Percentiles rank a stretch among this genome's conserved stretches.
phyloP scores from a whole-genome alignment of 352 stramenopile species.

The Phytophthora sansomeana region DNA sequence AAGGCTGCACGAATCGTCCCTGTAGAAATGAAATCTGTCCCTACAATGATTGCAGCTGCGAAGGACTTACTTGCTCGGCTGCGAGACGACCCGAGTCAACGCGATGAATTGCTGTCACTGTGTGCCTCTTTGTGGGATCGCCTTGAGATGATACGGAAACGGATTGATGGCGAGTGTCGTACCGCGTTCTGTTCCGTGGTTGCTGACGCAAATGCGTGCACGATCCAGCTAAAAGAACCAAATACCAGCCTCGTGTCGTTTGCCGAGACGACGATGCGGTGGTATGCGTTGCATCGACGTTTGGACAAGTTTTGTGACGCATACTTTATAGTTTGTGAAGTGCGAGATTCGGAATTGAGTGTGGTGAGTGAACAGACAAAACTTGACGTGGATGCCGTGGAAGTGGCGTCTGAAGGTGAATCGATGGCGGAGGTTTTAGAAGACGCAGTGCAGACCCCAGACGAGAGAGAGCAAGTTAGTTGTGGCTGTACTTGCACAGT shows the following conservation, averaged over 20 bases:
- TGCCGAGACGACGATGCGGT: constrained; percentile 8
- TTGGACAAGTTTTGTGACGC: constrained; percentile 12
- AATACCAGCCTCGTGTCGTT: not conserved
- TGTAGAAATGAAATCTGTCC: not conserved
- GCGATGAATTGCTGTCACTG: not conserved
- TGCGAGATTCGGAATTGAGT: too few species aligned
- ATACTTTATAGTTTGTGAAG: too few species aligned
- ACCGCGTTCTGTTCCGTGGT: not conserved
- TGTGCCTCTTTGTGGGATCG: constrained; percentile 3
- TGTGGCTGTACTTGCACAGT: too few species aligned
- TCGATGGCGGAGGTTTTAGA: too few species aligned
- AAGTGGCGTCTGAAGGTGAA: too few species aligned
- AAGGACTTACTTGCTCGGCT: not conserved
- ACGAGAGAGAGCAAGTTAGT: too few species aligned
- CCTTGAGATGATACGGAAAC: not conserved
- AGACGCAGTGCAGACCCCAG: too few species aligned
- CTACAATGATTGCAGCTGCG: not conserved
- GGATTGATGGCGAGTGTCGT: not conserved
- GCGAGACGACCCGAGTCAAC: not conserved
- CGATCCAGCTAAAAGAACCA: not conserved
- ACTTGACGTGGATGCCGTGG: too few species aligned
- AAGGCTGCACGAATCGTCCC: too few species aligned
- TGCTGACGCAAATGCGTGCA: not conserved
- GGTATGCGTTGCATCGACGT: constrained; percentile 7
- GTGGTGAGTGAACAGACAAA: too few species aligned